phyloP scores from a whole-genome alignment of 495 filamentous ascomycete species.

The Annulohypoxylon moriforme region DNA sequence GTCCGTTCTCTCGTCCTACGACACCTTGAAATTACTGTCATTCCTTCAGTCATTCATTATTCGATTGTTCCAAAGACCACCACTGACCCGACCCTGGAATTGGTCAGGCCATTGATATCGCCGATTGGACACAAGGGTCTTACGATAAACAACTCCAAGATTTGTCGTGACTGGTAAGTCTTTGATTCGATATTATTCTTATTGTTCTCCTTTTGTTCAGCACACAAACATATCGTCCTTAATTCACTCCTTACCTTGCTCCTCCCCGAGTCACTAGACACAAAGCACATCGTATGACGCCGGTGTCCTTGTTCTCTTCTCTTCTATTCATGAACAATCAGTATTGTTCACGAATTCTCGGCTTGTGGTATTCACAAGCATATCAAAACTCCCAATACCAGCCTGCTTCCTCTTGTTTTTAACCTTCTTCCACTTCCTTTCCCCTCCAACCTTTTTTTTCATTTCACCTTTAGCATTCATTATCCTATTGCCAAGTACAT shows the following conservation, averaged over 20 bases:
- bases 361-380: constrained; percentile 14
- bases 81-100: constrained; percentile 17
- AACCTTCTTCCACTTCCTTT: neutral
- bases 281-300: constrained; percentile 19
- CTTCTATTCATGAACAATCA: constrained; percentile 36
- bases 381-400: constrained; percentile 14
- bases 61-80: constrained; percentile 13
- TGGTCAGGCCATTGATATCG: constrained; percentile 10
- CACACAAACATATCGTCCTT: constrained; percentile 23
- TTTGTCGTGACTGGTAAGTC: constrained; percentile 39
- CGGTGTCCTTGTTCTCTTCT: constrained; percentile 15
- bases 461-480: neutral
- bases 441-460: neutral
- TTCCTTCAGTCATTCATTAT: constrained; percentile 39
- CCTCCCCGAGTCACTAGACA: constrained; percentile 2
- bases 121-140: constrained; percentile 17
- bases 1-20: constrained; percentile 32
- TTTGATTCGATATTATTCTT: constrained; percentile 11
- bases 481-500: constrained; percentile 20
- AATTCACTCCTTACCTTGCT: constrained; percentile 1
- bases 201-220: constrained; percentile 27
- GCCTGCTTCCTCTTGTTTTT: neutral
- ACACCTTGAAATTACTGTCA: constrained; percentile 23
- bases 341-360: constrained; percentile 30
- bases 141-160: constrained; percentile 20